Evolutionary conservation across 345 rosid genomes (phyloP), one percentile per base, ranked within the genome.

Genomic region (Kernera saxatilis): DNA sequence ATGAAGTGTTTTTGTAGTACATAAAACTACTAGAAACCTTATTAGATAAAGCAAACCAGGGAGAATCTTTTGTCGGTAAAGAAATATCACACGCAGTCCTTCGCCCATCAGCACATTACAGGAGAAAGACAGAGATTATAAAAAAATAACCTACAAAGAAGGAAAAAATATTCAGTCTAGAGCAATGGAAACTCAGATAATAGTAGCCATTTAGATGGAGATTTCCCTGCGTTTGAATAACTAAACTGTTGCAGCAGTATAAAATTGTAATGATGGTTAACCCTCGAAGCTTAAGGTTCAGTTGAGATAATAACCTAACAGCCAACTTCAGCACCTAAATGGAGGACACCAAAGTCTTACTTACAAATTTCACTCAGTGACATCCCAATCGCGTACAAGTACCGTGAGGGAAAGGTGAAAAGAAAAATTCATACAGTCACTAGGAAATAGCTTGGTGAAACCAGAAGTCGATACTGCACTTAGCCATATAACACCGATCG

Each of bases 1-100:
- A 64, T 55, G 33, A 55, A 46, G n/a, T 73, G 67, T 65, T 73
- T 73, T 56, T 46, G 52, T 56, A 73, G 77, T 46, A 56, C 60
- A 65, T 25, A 27, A 65, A 55, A 52, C 43, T 64, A 45, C 71
- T 18, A 54, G 40, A 65, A 27, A 10, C 49, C 23, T 73, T 73
- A 73, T 73, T 73, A 56, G 52, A 56, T 26, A 65, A 48, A 48
- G 26, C 44, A 56, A 27, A 6, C 58, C 19, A 46, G 4, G 33
- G 58, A 65, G 35, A 43, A 45, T 14, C 10, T 46, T 55, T 65
- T 37, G n/a, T 27, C 15, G 44, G 57, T 25, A 21, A 33, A 4
- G 63, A 30, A 18, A 30, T 21, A 40, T 61, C 54, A 44, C 26
- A 13, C 27, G 56, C 46, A 51, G 63, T 32, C 70, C 22, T 32